Conservation (phyloP, 2,329 filamentous ascomycete genomes). For the Rhexocercosporidium sp. region DNA sequence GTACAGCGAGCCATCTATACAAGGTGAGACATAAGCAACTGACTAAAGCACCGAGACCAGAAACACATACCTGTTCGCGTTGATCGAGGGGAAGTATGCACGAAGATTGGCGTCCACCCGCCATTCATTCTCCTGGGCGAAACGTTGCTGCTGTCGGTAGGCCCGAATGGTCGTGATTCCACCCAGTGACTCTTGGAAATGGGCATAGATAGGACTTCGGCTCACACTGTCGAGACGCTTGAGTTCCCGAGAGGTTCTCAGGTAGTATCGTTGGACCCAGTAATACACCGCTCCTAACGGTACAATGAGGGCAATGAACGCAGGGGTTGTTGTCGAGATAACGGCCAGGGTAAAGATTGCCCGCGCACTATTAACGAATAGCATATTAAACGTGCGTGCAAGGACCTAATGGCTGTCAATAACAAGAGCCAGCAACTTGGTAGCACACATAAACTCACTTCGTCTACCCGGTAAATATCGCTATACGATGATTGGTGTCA, state of each 20-base stretch:
- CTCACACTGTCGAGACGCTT: constrained; percentile 96
- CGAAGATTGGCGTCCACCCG: constrained; percentile 92
- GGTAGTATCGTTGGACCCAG: constrained; percentile 95
- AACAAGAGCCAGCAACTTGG: constrained; percentile 28
- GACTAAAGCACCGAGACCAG: not conserved
- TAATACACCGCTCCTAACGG: constrained; percentile 83
- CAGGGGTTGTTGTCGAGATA: constrained; percentile 81
- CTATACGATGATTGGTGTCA: constrained; percentile 41
- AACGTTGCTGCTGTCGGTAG: constrained; percentile 86
- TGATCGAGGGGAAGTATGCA: constrained; percentile 95
- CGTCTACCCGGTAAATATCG: constrained; percentile 56
- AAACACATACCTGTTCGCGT: constrained; percentile 56
- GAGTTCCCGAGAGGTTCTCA: constrained; percentile 92
- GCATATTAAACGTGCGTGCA: constrained; percentile 97
- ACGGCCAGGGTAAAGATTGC: constrained; percentile 85
- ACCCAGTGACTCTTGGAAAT: constrained; percentile 96
- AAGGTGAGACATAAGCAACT: constrained; percentile 20
- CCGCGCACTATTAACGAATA: constrained; percentile 77
- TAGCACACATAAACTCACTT: constrained; percentile 38
- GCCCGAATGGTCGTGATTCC: constrained; percentile 95
- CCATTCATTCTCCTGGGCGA: constrained; percentile 95
- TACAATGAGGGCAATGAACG: constrained; percentile 80
- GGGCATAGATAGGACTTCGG: constrained; percentile 94
- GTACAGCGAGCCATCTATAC: constrained; percentile 91
- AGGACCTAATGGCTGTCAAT: constrained; percentile 89